phyloP scores from a whole-genome alignment of 106 monocot genomes.

The Allium sativum region DNA sequence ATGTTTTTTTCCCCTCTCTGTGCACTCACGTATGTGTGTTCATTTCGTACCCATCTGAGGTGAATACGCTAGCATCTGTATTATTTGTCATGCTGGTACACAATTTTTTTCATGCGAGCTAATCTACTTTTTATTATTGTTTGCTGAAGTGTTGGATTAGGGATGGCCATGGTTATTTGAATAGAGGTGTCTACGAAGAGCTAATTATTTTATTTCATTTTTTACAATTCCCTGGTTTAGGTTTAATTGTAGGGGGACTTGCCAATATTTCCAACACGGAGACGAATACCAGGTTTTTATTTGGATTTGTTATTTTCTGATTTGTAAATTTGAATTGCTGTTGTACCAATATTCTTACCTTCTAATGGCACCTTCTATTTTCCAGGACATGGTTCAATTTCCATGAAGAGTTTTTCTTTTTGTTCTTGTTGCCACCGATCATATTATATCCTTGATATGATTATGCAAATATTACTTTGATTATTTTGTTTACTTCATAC shows the following conservation, averaged over 20 bases:
- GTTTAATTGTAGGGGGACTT: constrained; percentile 82
- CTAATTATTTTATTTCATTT: neutral
- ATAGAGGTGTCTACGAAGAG: too few species aligned
- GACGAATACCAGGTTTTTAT: constrained; percentile 60
- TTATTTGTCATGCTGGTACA: too few species aligned
- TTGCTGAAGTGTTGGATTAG: too few species aligned
- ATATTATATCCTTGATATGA: constrained; percentile 85
- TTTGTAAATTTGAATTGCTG: neutral
- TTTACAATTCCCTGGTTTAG: constrained; percentile 20
- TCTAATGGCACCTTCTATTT: constrained; percentile 8
- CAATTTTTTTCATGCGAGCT: too few species aligned
- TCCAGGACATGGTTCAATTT: constrained; percentile 93
- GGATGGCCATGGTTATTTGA: too few species aligned
- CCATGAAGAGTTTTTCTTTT: constrained; percentile 97
- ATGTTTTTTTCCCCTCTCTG: too few species aligned
- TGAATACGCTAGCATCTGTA: too few species aligned
- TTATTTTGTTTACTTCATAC: neutral
- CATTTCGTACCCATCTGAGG: too few species aligned
- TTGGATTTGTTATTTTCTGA: neutral
- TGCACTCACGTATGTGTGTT: too few species aligned
- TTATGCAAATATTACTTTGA: neutral
- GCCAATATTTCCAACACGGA: constrained; percentile 86
- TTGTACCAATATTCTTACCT: neutral
- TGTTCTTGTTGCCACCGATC: constrained; percentile 94
- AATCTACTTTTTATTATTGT: too few species aligned